Evolutionary conservation across 176 grass and related monocot genomes (phyloP).

Genomic region (Eleusine indica): DNA sequence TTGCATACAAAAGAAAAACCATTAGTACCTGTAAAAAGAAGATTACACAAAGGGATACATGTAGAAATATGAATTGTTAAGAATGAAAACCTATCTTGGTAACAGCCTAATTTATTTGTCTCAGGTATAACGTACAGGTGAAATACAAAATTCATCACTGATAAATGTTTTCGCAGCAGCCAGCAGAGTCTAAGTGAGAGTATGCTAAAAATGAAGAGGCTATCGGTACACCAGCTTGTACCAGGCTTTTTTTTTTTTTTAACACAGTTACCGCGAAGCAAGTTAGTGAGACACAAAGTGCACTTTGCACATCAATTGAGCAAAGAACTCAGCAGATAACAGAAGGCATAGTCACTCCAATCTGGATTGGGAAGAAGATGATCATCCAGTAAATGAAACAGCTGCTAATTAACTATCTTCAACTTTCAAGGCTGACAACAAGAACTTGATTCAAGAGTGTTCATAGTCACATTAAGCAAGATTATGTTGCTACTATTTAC

Average conservation of each 20-base stretch:
- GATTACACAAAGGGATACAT: slow-evolving; percentile 13
- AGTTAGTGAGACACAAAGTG: background rate
- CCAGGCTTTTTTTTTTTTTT: background rate
- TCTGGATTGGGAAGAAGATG: background rate
- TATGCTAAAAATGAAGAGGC: background rate
- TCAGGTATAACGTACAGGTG: background rate
- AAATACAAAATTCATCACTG: background rate
- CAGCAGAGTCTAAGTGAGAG: background rate
- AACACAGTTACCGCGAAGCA: background rate
- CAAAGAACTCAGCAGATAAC: background rate
- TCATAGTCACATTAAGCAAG: background rate
- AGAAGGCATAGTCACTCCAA: slow-evolving; percentile 18
- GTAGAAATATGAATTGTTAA: slow-evolving; percentile 21
- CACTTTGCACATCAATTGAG: background rate
- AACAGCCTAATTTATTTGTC: slow-evolving; percentile 6
- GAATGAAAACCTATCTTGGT: slow-evolving; percentile 1
- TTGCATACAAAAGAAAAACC: slow-evolving; percentile 11
- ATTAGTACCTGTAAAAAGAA: slow-evolving; percentile 20
- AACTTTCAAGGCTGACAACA: slow-evolving; percentile 13
- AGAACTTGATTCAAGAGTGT: background rate
- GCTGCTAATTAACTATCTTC: background rate
- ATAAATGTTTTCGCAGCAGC: slow-evolving; percentile 13
- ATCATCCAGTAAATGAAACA: slow-evolving; percentile 2
- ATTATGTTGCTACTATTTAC: background rate
- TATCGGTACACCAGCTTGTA: background rate